A percentile compares a stretch with the other conserved stretches of the same genome.
These are phyloP conservation scores for Candida golubevii DNA, from an alignment of 805 yeast species.

Conservation along the genomic window DNA sequence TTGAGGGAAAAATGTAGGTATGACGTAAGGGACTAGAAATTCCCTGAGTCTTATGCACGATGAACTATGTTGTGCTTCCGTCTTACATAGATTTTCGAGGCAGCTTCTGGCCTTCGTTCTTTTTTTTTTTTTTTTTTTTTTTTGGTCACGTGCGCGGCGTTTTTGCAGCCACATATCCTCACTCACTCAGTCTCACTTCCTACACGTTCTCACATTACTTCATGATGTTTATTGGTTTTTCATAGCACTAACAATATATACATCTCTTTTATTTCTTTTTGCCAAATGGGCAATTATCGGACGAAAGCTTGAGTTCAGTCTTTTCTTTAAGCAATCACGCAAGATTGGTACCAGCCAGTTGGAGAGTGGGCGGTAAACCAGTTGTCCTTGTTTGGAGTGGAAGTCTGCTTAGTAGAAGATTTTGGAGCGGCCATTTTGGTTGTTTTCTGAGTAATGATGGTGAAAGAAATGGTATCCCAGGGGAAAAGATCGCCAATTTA, in stretches of 20 bases:
- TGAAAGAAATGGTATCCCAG: background rate
- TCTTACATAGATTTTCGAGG: too few relatives aligned
- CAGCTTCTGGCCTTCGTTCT: too few relatives aligned
- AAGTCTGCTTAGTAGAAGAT: conserved; percentile 1
- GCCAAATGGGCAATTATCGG: background rate
- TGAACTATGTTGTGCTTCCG: too few relatives aligned
- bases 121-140: too few relatives aligned
- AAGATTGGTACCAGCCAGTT: conserved; percentile 5
- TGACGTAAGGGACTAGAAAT: too few relatives aligned
- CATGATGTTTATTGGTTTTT: background rate
- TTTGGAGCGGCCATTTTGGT: conserved; percentile 3
- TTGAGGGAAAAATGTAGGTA: too few relatives aligned
- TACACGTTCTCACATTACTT: background rate
- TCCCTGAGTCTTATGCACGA: too few relatives aligned
- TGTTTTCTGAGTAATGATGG: background rate
- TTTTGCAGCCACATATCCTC: too few relatives aligned
- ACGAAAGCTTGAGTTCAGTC: background rate
- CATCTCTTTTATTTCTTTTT: background rate
- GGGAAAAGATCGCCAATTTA: too few relatives aligned
- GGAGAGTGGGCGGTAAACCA: conserved; percentile 1
- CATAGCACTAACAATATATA: background rate
- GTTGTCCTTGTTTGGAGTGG: conserved; percentile 5
- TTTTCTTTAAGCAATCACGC: conserved; percentile 1
- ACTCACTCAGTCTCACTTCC: too few relatives aligned
- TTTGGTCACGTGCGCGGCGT: too few relatives aligned